Base-by-base conservation (phyloP, 345 rosid genomes). In the Eucalyptus regnans region DNA sequence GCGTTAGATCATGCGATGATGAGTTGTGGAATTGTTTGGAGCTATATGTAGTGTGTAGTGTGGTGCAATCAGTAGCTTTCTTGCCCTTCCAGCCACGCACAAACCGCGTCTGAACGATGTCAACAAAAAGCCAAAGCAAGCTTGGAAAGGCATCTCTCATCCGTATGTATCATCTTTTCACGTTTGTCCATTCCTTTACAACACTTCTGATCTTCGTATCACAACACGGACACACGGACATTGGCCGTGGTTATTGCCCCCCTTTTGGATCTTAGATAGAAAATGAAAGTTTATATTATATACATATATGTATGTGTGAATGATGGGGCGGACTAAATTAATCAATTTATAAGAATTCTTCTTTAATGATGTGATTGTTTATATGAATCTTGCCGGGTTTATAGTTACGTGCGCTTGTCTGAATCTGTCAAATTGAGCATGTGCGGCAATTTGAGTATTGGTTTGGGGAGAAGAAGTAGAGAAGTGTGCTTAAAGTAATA, bases 101-200 rank as follows among this genome's bases (percentile, higher is more conserved):
- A 41, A 41, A 76, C 84, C 48, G 13, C 48, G 44, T 20, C 23
- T 6, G 84, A 37, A 76, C 0, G 83, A 41, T 48, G 48, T 41
- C 83, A 20, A 76, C 48, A 41, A 76, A 76, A 41, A 41, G 84
- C 84, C 84, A 41, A 76, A 76, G 84, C 84, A 41, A 76, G 83
- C 27, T 76, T 20, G 83, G 83, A 37, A 71, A 76, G 83, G 83
- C 83, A 76, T 76, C 83, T 41, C 20, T 41, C 83, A 41, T 76
- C 83, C 48, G 11, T 22, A 37, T 20, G 11, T 10, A 20, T 76
- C 83, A 76, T 76, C 83, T 41, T 20, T 20, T 41, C 14, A 20
- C 83, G 48, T 76, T 76, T 76, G 83, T 41, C 83, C 15, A 1
- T 20, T 37, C 27, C 83, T 41, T 20, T 22, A 76, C 83, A 41